phyloP scores from a whole-genome alignment of 768 basidiomycete genomes.

The Termitomyces sp. region DNA sequence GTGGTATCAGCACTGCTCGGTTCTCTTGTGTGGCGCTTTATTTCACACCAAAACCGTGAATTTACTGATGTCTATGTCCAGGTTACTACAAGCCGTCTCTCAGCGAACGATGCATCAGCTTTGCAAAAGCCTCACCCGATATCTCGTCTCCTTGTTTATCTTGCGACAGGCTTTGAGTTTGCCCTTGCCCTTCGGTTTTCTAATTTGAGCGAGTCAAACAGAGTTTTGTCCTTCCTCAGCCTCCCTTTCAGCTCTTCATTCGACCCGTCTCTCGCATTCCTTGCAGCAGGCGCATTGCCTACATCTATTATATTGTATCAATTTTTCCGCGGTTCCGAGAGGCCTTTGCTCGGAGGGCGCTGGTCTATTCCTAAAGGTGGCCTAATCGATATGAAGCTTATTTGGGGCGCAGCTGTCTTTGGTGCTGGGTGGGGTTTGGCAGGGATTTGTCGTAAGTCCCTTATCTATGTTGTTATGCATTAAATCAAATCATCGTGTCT shows the following conservation, averaged over 20 bases:
- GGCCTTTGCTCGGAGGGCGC: conserved; percentile 40
- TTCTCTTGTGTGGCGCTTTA: conserved; percentile 27
- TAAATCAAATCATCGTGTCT: conserved; percentile 7
- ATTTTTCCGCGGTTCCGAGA: conserved; percentile 33
- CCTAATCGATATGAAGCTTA: conserved; percentile 41
- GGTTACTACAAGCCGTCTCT: conserved; percentile 2
- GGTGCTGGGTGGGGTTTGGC: conserved; percentile 61
- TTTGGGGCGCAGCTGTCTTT: conserved; percentile 53
- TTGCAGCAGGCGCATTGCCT: conserved; percentile 53
- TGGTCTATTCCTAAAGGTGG: conserved; percentile 40
- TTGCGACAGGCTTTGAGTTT: conserved; percentile 47
- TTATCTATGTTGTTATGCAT: conserved; percentile 6
- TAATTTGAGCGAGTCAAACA: conserved; percentile 45
- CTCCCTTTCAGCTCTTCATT: conserved; percentile 48
- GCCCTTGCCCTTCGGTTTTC: conserved; percentile 53
- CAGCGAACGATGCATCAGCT: conserved; percentile 8
- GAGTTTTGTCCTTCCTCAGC: conserved; percentile 51
- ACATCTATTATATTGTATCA: conserved; percentile 42
- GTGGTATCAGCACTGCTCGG: conserved; percentile 26
- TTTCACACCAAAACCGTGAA: conserved; percentile 10
- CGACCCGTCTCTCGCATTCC: conserved; percentile 53
- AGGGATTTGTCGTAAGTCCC: conserved; percentile 58
- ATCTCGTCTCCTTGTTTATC: conserved; percentile 36
- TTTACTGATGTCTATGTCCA: not conserved
- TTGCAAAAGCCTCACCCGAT: conserved; percentile 12